Conservation (phyloP, 345 rosid species). For the Pistacia integerrima region DNA sequence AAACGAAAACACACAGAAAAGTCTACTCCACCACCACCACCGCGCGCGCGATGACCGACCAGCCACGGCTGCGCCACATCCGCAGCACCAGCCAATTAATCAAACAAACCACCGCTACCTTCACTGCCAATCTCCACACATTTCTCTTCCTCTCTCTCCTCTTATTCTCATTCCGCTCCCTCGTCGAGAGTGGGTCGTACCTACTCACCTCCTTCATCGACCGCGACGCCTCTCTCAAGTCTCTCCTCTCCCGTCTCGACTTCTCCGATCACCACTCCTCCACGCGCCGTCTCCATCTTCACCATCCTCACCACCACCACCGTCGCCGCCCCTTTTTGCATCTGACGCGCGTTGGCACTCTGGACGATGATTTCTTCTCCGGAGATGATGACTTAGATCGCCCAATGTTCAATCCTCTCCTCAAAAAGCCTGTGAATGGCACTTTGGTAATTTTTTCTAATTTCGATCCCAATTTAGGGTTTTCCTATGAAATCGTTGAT, state of each 20-base stretch:
- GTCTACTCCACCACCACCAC: neutral
- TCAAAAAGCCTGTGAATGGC: constrained; percentile 43
- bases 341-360: constrained; percentile 78
- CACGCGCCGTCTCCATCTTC: constrained; percentile 27
- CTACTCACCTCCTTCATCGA: constrained; percentile 76
- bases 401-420: constrained; percentile 36
- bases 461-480: constrained; percentile 54
- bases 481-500: constrained; percentile 50
- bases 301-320: constrained; percentile 25
- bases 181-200: constrained; percentile 72
- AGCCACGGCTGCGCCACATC: constrained; percentile 56
- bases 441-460: constrained; percentile 56
- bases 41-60: constrained; percentile 62
- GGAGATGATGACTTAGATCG: constrained; percentile 62
- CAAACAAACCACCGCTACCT: constrained; percentile 45
- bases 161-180: constrained; percentile 76
- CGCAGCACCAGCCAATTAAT: constrained; percentile 67
- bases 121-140: constrained; percentile 55
- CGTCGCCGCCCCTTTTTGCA: constrained; percentile 79
- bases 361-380: constrained; percentile 86
- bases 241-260: constrained; percentile 85
- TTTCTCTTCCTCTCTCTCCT: constrained; percentile 72
- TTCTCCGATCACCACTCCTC: constrained; percentile 34
- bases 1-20: neutral
- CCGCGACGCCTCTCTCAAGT: constrained; percentile 76